Evolutionary conservation across 805 yeast species (phyloP), one percentile per base, ranked within the genome.

Genomic region (Candida ovalis): DNA sequence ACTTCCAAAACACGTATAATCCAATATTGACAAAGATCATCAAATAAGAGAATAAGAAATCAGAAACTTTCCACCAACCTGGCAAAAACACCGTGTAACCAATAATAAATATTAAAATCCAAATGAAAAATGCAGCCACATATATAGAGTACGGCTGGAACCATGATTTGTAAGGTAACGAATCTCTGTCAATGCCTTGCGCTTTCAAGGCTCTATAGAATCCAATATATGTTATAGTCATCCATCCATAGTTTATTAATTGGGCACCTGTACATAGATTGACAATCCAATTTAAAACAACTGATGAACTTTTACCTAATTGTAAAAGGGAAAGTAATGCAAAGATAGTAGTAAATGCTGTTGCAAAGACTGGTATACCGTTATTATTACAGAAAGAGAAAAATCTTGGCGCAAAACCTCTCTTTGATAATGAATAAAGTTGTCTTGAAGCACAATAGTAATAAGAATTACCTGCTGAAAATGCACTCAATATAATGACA

Each of bases 401-500:
- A 45, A 84, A 59, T n/a, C 66, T 64, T 3, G 95, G 95, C 0
- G 91, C 91, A 54, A 79, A 77, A 1, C 89, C 88, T 54, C 75
- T 78, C 25, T 74, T 62, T 0, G 90, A 84, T 66, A 86, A 69
- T 3, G 87, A 86, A 60, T 81, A 81, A 19, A 86, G 69, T n/a
- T 62, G 60, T 56, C 77, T 61, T 5, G 88, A 77, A 0, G 89
- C 80, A 49, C 87, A 80, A 60, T 77, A 86, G n/a, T 84, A 77
- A 61, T 81, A 83, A 6, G 90, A 84, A 66, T 86, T 86, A 42
- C 92, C 95, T 1, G 94, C 88, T 33, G 88, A 81, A 52, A 86
- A 82, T 0, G 90, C 86, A 6, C 89, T 76, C 8, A 86, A 72
- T 44, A 88, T 72, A 40, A 87, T 72, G 23, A 86, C 79, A 3